Evolutionary conservation across 768 basidiomycete genomes (phyloP), one percentile per base, ranked within the genome.

Genomic region (Tylopilus vinaceipallidus): DNA sequence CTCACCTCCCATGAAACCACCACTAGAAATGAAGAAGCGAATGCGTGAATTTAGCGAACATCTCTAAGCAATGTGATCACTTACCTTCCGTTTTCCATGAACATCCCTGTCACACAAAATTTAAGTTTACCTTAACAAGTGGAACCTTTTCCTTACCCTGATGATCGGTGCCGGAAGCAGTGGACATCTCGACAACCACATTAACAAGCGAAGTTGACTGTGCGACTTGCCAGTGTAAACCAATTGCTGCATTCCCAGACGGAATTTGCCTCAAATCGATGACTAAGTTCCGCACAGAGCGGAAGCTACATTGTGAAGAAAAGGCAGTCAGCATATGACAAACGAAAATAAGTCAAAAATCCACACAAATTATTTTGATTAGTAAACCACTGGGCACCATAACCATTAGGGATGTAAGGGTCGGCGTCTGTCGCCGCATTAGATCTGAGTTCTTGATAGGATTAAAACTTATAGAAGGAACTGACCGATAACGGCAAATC

Each of bases 221-320:
- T 2, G 88, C 76, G 17, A 90, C 84, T 67, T 91, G 88, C 88
- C 88, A 91, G 56, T 91, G 88, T 27, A 91, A 71, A 24, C 85
- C 87, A n/a, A 80, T 85, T 30, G 81, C 84, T 55, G 75, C 57
- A 11, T 69, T 72, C 13, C 66, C 58, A 2, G 82, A 69, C 33
- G 84, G 79, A 46, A 84, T 77, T 47, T 64, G 76, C 68, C 70
- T 71, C 52, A 83, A 67, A 59, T 91, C 88, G 56, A 91, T 86
- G 42, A 87, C 70, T 49, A 91, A 78, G 67, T 91, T 89, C 57
- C 88, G 72, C 29, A 89, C 75, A 8, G 84, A 84, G 44, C 85
- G 82, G 72, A 80, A 83, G 69, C 82, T 86, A 42, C 29, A 42
- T 42, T 8, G 23, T 4, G 19, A 13, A 12, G 8, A 8, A 48